Conservation (phyloP, 169 alveolate genomes). For the Cryptosporidium xiaoi region DNA sequence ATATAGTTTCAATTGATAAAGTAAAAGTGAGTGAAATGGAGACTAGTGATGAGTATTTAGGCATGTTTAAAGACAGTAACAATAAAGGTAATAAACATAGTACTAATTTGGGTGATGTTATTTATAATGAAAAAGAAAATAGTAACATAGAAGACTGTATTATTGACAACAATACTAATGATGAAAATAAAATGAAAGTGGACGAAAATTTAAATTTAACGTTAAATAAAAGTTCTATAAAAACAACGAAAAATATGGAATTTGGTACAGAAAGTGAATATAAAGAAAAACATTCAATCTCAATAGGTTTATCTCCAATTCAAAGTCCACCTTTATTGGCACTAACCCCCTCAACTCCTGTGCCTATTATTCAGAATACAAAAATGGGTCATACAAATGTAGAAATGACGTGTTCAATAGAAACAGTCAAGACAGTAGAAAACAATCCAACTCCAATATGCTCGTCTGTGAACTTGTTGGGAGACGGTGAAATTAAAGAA, state of each 20-base stretch:
- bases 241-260: background rate
- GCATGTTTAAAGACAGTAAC: background rate
- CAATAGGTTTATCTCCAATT: slow-evolving; percentile 35
- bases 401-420: background rate
- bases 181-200: background rate
- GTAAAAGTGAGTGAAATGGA: background rate
- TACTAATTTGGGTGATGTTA: background rate
- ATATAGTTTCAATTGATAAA: slow-evolving; percentile 6
- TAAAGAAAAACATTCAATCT: background rate
- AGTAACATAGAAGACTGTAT: background rate
- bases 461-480: background rate
- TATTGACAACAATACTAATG: background rate
- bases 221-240: slow-evolving; percentile 8
- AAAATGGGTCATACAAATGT: background rate
- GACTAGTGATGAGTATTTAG: background rate
- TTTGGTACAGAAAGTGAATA: too few relatives aligned
- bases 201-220: background rate
- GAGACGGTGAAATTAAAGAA: background rate
- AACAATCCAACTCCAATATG: background rate
- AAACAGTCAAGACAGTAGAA: background rate
- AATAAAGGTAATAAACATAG: background rate
- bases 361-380: slow-evolving; percentile 11
- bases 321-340: slow-evolving; percentile 68
- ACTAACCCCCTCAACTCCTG: slow-evolving; percentile 61
- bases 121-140: background rate